Base-by-base conservation (phyloP, 805 yeast genomes). In the Vanderwaltozyma tropicalis region DNA sequence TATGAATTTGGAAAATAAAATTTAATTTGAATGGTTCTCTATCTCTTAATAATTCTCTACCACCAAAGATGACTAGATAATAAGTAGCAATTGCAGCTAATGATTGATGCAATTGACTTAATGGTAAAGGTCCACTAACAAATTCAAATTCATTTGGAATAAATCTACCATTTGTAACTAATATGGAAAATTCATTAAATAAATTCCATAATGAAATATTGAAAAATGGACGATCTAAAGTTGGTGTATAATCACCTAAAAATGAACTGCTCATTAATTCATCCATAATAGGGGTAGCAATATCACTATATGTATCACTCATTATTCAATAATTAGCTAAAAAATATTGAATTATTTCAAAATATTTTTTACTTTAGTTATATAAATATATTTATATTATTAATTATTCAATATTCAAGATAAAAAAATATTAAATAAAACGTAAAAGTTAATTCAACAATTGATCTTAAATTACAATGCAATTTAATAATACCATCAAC, bases 11-110 rank as follows among this genome's bases (percentile, higher is more conserved):
- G 70, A 85, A 87, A 44, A 87, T 57, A 29, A 64, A 59, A 58
- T 78, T 80, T 59, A 88, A 69, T 62, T 80, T 80, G 61, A 83
- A 71, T 11, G 95, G 84, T 30, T 78, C 71, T 32, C 68, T 61
- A 32, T 68, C 64, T 41, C 66, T 64, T 61, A 82, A 67, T 32
- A 84, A 49, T 38, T 62, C 66, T 53, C 86, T 78, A 40, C 96
- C 96, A 43, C 96, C 94, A 57, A 87, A 85, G 42, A 89, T 81
- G 31, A 83, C 71, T 29, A 76, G 56, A 57, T 89, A 89, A 68
- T 89, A 89, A 13, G 70, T 53, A 20, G 69, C 64, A 46, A 87
- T 80, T 37, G 72, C 75, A 9, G 61, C 56, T 18, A 71, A 54
- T 10, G 80, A 88, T 39, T 73, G 76, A 40, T 62, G 64, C 29